Conservation (phyloP, 1,284 basidiomycete species). For the Malassezia equina region DNA sequence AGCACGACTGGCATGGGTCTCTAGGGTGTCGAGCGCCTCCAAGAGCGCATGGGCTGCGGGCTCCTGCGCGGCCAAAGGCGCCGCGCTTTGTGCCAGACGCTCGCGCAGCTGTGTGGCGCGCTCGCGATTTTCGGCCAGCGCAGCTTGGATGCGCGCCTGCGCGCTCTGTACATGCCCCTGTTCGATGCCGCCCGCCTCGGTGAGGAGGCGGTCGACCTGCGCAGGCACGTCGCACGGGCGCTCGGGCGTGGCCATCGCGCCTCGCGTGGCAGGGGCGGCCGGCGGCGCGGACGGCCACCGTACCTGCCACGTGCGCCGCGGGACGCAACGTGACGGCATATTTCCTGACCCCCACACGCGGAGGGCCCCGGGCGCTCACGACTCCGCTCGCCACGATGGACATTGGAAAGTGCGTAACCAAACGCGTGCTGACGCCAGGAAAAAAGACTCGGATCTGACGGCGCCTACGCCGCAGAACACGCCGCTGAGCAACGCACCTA, state of each 20-base stretch:
- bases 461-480: constrained; percentile 75
- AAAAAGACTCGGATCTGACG: constrained; percentile 38
- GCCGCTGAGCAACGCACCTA: constrained; percentile 61
- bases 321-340: background rate
- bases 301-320: constrained; percentile 1
- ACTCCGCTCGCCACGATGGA: constrained; percentile 17
- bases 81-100: constrained; percentile 1
- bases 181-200: background rate
- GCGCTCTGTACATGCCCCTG: constrained; percentile 7
- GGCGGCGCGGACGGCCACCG: background rate
- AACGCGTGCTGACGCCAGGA: constrained; percentile 17
- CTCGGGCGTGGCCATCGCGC: constrained; percentile 3
- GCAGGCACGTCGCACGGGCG: background rate
- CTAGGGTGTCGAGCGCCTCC: constrained; percentile 81
- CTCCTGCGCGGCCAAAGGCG: background rate
- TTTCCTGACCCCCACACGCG: background rate
- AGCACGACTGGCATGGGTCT: constrained; percentile 64
- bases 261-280: background rate
- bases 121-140: background rate
- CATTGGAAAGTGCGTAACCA: constrained; percentile 28
- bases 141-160: background rate
- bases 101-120: background rate
- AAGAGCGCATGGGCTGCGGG: constrained; percentile 53
- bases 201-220: constrained; percentile 4
- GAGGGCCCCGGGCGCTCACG: background rate